These are phyloP conservation scores for Dendrocalamus sinicus DNA, from an alignment of 176 grass and related monocot genomes.

Conservation along the genomic window DNA sequence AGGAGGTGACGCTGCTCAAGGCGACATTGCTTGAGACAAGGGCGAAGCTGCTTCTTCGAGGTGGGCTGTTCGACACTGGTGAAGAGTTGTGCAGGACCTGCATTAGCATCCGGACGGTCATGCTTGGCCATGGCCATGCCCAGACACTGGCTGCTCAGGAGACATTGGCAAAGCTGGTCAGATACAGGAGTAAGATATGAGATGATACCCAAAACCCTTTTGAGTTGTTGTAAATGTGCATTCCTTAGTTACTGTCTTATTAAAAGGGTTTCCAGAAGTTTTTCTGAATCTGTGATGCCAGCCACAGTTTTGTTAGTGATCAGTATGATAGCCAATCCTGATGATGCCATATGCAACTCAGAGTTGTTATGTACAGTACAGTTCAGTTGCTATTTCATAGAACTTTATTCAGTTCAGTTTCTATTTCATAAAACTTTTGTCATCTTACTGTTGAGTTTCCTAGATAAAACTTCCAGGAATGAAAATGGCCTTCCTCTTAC, in stretches of 20 bases:
- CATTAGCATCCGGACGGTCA: conserved; percentile 94
- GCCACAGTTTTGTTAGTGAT: conserved; percentile 56
- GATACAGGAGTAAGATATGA: conserved; percentile 92
- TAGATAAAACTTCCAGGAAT: conserved; percentile 27
- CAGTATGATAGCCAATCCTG: conserved; percentile 33
- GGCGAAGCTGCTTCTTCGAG: conserved; percentile 81
- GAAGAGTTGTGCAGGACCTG: conserved; percentile 95
- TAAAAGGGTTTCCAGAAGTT: conserved; percentile 16
- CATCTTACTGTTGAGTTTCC: conserved; percentile 7
- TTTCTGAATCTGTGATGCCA: conserved; percentile 40
- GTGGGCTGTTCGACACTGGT: conserved; percentile 78
- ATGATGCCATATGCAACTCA: conserved; percentile 43
- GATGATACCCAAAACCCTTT: neutral
- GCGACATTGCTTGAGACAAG: conserved; percentile 82
- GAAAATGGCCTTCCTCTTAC: neutral
- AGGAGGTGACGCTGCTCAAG: conserved; percentile 96
- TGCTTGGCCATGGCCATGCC: conserved; percentile 84
- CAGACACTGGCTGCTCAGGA: conserved; percentile 91
- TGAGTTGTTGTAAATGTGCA: conserved; percentile 11
- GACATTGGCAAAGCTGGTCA: conserved; percentile 92
- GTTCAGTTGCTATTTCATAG: conserved; percentile 43
- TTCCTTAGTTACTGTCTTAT: conserved; percentile 8
- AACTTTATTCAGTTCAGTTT: conserved; percentile 40
- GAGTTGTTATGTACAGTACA: conserved; percentile 59
- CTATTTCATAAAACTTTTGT: conserved; percentile 42